Conservation (phyloP, 345 rosid genomes). For the Angophora floribunda region DNA sequence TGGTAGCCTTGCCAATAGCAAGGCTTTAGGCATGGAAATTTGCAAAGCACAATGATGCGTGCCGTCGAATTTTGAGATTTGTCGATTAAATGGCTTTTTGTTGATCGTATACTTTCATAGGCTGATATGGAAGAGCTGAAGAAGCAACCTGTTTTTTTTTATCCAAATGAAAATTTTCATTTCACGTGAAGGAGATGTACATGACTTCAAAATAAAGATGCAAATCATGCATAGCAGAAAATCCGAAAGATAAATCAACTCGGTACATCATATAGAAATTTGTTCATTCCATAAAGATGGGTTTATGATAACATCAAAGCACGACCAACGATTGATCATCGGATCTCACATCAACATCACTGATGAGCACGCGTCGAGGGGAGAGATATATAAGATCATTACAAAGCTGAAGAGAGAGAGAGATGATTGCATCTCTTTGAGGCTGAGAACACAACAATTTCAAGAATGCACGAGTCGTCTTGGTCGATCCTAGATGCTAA, state of each 20-base stretch:
- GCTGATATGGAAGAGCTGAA: slow-evolving; percentile 63
- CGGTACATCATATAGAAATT: rapidly evolving
- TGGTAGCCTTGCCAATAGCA: not conserved
- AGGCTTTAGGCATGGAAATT: not conserved
- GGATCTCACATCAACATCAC: not conserved
- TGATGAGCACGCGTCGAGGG: not conserved
- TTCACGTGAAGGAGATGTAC: not conserved
- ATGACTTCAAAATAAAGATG: no score
- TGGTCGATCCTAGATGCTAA: not conserved
- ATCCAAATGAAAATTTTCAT: no score
- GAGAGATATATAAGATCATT: slow-evolving; percentile 62
- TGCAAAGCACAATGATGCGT: not conserved
- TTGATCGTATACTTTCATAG: not conserved
- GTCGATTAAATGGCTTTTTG: not conserved
- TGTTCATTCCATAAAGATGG: not conserved
- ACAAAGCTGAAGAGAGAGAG: slow-evolving; percentile 56
- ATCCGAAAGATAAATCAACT: not conserved
- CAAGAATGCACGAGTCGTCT: slow-evolving; percentile 50
- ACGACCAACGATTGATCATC: rapidly evolving
- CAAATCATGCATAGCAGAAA: not conserved
- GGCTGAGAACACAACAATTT: slow-evolving; percentile 68
- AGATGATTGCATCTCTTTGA: slow-evolving; percentile 63
- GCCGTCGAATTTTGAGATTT: not conserved
- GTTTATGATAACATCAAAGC: rapidly evolving
- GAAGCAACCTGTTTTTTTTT: slow-evolving; percentile 27